Evolutionary conservation across 2,329 filamentous ascomycete species (phyloP), one percentile per base, ranked within the genome.

Genomic region (Claviceps pazoutovae): DNA sequence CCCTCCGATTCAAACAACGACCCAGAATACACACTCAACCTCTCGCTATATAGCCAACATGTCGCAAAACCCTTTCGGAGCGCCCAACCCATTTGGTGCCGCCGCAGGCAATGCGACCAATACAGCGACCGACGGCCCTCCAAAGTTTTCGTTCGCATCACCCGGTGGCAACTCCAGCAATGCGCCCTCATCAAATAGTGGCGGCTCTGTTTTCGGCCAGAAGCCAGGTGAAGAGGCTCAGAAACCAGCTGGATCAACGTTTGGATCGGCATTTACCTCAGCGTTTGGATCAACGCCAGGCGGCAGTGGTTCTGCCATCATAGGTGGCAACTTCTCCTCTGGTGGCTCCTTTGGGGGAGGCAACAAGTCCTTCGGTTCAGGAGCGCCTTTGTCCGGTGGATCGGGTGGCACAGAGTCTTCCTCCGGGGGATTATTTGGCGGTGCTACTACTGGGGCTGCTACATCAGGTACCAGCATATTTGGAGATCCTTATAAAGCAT

Each of bases 111-210:
- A 60, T 52, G 54, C 64, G 7, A 64, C 63, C 58, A 71, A 71
- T 45, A 55, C 56, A 52, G 60, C 58, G 9, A 47, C 60, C 39
- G 56, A 57, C 36, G 60, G 62, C 42, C 56, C 65, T 23, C 58
- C 71, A 23, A 54, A 57, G 8, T 74, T 76, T 59, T 67, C 68
- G 9, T 77, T 77, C 54, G 68, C 67, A 38, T 34, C 59, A 23
- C 60, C 59, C 42, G 56, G 56, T 37, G 54, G 58, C 37, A 53
- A 59, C n/a, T 54, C 59, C 43, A 58, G 55, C 39, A 62, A 59
- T 52, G 56, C 62, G 17, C 61, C 66, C 13, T 56, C 66, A 9
- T 51, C 65, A 4, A 61, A 59, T 37, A 60, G 52, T 19, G 54
- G 62, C 48, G 57, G 57, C 52, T 51, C 52, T 38, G 49, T 69